Percentiles rank a stretch among this genome's conserved stretches.
phyloP scores from a whole-genome alignment of 1,139 yeast genomes.

The Hanseniaspora uvarum region DNA sequence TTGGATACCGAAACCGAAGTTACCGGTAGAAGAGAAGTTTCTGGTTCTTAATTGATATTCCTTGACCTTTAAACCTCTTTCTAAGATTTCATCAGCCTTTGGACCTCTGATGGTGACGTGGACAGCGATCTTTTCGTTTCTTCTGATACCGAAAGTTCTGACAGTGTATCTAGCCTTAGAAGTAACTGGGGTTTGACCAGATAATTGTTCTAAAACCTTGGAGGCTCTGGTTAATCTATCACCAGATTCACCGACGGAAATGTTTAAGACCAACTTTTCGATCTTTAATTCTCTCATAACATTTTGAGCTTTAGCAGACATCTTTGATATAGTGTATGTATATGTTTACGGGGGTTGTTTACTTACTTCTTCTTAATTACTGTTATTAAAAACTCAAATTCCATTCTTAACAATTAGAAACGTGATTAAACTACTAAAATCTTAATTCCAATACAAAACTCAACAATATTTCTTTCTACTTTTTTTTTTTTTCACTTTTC shows the following conservation, averaged over 20 bases:
- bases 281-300: conserved; percentile 98
- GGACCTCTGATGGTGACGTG: conserved; percentile 99
- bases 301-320: conserved; percentile 45
- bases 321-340: conserved; percentile 22
- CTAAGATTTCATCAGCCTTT: conserved; percentile 99
- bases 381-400: too few species aligned
- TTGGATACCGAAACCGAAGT: conserved; percentile 99
- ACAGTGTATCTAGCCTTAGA: conserved; percentile 99
- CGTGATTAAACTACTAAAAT: not conserved
- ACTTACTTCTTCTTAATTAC: not conserved
- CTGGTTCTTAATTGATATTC: conserved; percentile 91
- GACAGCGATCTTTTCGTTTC: conserved; percentile 99
- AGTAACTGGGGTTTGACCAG: conserved; percentile 99
- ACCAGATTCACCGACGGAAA: conserved; percentile 99
- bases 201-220: conserved; percentile 98
- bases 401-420: too few species aligned
- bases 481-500: too few species aligned
- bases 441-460: too few species aligned
- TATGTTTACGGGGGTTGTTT: conserved; percentile 11
- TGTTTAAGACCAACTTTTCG: conserved; percentile 98
- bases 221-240: conserved; percentile 99
- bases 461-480: too few species aligned
- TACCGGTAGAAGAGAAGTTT: conserved; percentile 98
- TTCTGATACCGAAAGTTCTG: conserved; percentile 99
- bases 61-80: conserved; percentile 99